Percentiles rank a stretch among this genome's conserved stretches.
phyloP scores from a whole-genome alignment of 768 basidiomycete genomes.

The Trametes maxima region DNA sequence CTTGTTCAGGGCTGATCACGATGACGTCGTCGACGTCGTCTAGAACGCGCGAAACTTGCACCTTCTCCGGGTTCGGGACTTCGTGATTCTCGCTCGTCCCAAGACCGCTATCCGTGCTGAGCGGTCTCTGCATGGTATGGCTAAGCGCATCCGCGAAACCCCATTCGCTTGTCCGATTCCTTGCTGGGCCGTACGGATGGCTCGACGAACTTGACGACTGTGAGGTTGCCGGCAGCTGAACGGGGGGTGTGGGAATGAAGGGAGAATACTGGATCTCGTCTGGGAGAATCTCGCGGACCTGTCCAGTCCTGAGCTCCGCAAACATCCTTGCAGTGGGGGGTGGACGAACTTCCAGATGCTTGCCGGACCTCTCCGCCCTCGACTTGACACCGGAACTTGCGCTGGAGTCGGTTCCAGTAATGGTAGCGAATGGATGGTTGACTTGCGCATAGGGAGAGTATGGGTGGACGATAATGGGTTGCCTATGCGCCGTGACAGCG shows the following conservation, averaged over 20 bases:
- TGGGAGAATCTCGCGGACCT: constrained; percentile 33
- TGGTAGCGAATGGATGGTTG: constrained; percentile 27
- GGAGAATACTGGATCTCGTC: constrained; percentile 37
- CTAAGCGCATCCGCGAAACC: constrained; percentile 68
- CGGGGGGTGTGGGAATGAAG: constrained; percentile 20
- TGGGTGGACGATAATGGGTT: constrained; percentile 31
- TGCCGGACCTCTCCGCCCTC: not conserved
- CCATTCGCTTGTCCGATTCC: constrained; percentile 48
- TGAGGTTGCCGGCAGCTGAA: constrained; percentile 30
- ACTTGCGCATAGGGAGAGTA: constrained; percentile 29
- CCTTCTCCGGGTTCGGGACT: not conserved
- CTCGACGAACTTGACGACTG: constrained; percentile 16
- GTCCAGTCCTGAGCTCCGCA: constrained; percentile 33
- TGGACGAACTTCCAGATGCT: constrained; percentile 9
- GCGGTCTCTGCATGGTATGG: constrained; percentile 40
- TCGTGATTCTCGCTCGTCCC: constrained; percentile 45
- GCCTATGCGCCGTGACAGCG: constrained; percentile 21
- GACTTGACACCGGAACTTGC: not conserved
- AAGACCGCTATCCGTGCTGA: constrained; percentile 47
- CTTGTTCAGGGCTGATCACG: constrained; percentile 8
- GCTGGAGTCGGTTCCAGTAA: constrained; percentile 1
- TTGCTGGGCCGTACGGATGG: constrained; percentile 29
- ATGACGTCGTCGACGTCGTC: constrained; percentile 13
- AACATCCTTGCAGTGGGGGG: constrained; percentile 24
- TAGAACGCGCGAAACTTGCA: not conserved